phyloP scores from a whole-genome alignment of 2,329 filamentous ascomycete genomes.

The Pestalotiopsis sp. region DNA sequence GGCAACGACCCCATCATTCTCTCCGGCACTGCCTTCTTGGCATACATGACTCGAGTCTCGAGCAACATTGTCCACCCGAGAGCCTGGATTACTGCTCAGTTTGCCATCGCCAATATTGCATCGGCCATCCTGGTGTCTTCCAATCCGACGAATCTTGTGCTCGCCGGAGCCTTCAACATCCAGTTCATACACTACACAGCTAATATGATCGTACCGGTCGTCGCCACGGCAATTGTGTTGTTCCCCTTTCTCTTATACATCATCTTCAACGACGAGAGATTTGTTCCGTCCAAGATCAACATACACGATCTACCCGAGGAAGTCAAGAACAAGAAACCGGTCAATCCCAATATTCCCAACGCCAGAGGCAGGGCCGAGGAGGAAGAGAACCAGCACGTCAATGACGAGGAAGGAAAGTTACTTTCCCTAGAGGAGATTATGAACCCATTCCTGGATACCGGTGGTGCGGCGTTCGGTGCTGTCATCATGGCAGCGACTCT shows the following conservation, averaged over 20 bases:
- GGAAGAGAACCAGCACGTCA: constrained; percentile 46
- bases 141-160: constrained; percentile 76
- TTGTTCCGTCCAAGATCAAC: constrained; percentile 68
- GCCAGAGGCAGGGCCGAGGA: constrained; percentile 59
- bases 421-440: constrained; percentile 73
- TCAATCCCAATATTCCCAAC: constrained; percentile 75
- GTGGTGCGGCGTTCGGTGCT: constrained; percentile 65
- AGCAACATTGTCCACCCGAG: constrained; percentile 72
- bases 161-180: constrained; percentile 73
- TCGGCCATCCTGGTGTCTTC: constrained; percentile 78
- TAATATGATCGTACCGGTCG: constrained; percentile 76
- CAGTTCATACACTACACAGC: constrained; percentile 75
- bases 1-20: constrained; percentile 78
- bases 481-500: constrained; percentile 69
- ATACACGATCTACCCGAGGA: constrained; percentile 69
- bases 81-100: constrained; percentile 76
- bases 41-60: constrained; percentile 77
- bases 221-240: constrained; percentile 67
- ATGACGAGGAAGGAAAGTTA: constrained; percentile 54
- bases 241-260: constrained; percentile 73
- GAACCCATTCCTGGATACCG: constrained; percentile 73
- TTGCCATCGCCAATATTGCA: constrained; percentile 72
- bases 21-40: constrained; percentile 73
- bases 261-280: constrained; percentile 64
- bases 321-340: constrained; percentile 55